phyloP scores from a whole-genome alignment of 116 monocot genomes.

The Cymodocea nodosa region DNA sequence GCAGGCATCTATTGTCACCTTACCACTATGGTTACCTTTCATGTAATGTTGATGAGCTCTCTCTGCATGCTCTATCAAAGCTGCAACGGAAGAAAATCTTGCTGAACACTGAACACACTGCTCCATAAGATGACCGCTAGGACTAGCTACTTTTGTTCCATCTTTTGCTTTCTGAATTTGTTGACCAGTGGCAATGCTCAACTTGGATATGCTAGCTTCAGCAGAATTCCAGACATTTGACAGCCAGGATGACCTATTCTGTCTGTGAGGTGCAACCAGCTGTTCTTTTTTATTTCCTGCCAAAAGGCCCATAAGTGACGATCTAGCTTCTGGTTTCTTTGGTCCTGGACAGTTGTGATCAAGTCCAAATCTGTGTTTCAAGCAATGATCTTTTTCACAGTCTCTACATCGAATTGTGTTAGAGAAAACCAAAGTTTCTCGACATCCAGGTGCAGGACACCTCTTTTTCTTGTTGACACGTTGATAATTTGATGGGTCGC shows the following conservation, averaged over 20 bases:
- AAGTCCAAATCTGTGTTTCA: slow-evolving; percentile 81
- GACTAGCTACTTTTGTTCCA: slow-evolving; percentile 26
- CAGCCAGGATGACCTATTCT: slow-evolving; percentile 50
- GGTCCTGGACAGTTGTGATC: slow-evolving; percentile 84
- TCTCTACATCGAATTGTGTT: slow-evolving; percentile 76
- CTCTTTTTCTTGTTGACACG: slow-evolving; percentile 53
- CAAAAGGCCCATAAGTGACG: slow-evolving; percentile 32
- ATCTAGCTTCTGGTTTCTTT: slow-evolving; percentile 32
- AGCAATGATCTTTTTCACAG: slow-evolving; percentile 70
- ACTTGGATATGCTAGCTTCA: slow-evolving; percentile 52
- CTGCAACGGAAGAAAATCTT: slow-evolving; percentile 45
- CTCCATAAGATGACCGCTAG: slow-evolving; percentile 25
- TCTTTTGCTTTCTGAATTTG: slow-evolving; percentile 52
- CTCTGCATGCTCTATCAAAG: slow-evolving; percentile 67
- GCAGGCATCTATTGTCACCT: slow-evolving; percentile 55
- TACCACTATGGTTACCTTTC: slow-evolving; percentile 4
- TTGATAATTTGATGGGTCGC: slow-evolving; percentile 89
- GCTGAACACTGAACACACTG: slow-evolving; percentile 47
- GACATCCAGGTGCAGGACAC: slow-evolving; percentile 77
- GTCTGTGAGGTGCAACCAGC: slow-evolving; percentile 5
- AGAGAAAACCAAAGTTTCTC: slow-evolving; percentile 63
- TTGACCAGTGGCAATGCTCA: slow-evolving; percentile 37
- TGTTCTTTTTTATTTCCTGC: slow-evolving; percentile 30
- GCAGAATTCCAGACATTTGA: slow-evolving; percentile 53
- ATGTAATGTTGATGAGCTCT: slow-evolving; percentile 22